Evolutionary conservation across 371 early-diverging fungal species (phyloP).

Genomic region (Mucor plumbeus): DNA sequence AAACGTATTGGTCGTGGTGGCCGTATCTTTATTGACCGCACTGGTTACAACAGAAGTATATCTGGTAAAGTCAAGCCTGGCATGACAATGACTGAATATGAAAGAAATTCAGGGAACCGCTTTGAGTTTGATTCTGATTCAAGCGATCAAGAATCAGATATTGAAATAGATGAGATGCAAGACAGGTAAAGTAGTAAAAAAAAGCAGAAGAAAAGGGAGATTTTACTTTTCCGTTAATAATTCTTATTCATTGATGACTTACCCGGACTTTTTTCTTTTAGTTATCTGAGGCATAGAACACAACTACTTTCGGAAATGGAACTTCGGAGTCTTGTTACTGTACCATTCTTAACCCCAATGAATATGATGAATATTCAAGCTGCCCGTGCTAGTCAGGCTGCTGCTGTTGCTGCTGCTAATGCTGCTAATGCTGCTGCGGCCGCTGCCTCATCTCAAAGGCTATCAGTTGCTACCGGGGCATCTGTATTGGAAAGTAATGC

Average conservation of each 20-base stretch:
- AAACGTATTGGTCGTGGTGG: slow-evolving; percentile 69
- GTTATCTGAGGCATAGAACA: slow-evolving; percentile 53
- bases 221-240: slow-evolving; percentile 3
- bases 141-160: slow-evolving; percentile 55
- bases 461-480: slow-evolving; percentile 25
- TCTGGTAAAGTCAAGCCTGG: slow-evolving; percentile 39
- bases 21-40: slow-evolving; percentile 61
- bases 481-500: slow-evolving; percentile 7
- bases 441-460: slow-evolving; percentile 22
- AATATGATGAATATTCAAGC: slow-evolving; percentile 36
- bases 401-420: slow-evolving; percentile 10
- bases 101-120: slow-evolving; percentile 15
- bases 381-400: slow-evolving; percentile 21
- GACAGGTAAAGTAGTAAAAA: slow-evolving; percentile 35
- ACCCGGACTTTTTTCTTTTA: slow-evolving; percentile 20
- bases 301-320: slow-evolving; percentile 55
- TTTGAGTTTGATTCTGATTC: slow-evolving; percentile 59
- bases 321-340: slow-evolving; percentile 51
- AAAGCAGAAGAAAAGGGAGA: slow-evolving; percentile 21
- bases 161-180: slow-evolving; percentile 56
- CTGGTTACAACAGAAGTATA: slow-evolving; percentile 13
- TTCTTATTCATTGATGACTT: background rate
- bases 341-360: slow-evolving; percentile 44
- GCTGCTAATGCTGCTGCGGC: slow-evolving; percentile 14
- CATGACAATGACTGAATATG: slow-evolving; percentile 4